These are phyloP conservation scores for Inga oerstediana DNA, from an alignment of 306 rosid genomes.

Conservation along the genomic window DNA sequence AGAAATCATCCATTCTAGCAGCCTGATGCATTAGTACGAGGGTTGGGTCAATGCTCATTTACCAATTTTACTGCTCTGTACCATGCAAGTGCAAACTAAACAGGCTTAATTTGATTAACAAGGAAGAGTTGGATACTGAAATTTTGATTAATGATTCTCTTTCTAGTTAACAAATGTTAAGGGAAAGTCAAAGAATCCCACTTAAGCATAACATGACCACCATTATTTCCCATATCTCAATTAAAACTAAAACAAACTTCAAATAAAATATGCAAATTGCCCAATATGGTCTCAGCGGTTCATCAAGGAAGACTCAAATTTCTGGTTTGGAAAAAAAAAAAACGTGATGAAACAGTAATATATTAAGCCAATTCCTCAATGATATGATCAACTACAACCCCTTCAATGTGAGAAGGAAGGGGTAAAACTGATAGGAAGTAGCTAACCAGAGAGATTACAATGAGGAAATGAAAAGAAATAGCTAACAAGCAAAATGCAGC, in stretches of 20 bases:
- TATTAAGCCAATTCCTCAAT: too few relatives aligned
- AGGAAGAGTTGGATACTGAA: neutral
- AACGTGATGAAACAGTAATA: too few relatives aligned
- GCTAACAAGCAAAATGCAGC: too few relatives aligned
- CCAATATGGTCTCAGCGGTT: neutral
- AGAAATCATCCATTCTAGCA: neutral
- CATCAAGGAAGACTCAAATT: constrained; percentile 9
- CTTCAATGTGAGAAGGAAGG: too few relatives aligned
- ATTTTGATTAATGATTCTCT: neutral
- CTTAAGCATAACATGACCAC: neutral
- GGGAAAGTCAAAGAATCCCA: constrained; percentile 15
- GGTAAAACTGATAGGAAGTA: too few relatives aligned
- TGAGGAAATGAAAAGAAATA: too few relatives aligned
- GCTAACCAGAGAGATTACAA: too few relatives aligned
- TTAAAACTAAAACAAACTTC: neutral
- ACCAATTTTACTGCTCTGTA: neutral
- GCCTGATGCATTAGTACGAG: neutral
- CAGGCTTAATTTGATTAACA: neutral
- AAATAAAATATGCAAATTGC: neutral
- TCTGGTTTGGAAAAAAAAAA: neutral
- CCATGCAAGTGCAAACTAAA: constrained; percentile 11
- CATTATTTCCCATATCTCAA: constrained; percentile 7
- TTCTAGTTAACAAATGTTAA: neutral
- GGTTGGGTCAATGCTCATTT: neutral
- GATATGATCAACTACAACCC: too few relatives aligned